A percentile compares a stretch with the other conserved stretches of the same genome.
Evolutionary conservation across 805 yeast genomes (phyloP).

Genomic region (Yarrowia keelungensis): DNA sequence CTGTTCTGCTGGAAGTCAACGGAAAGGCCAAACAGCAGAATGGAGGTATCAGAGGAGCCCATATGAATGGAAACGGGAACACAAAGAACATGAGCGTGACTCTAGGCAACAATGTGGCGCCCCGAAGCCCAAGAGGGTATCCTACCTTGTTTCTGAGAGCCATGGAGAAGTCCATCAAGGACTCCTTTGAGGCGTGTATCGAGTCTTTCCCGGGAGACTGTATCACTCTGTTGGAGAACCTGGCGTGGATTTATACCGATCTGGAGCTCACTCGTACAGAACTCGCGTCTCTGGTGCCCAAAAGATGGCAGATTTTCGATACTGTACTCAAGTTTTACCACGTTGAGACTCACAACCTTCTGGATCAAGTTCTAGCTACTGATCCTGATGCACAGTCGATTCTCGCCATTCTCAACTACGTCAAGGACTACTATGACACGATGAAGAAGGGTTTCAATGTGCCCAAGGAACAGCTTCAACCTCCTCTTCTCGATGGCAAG

Average conservation of each 20-base stretch:
- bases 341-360: constrained; percentile 64
- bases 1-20: constrained; percentile 49
- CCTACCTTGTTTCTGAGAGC: constrained; percentile 64
- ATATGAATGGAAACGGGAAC: constrained; percentile 1
- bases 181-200: constrained; percentile 71
- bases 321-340: constrained; percentile 72
- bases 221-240: constrained; percentile 68
- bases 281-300: constrained; percentile 67
- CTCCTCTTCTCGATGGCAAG: constrained; percentile 70
- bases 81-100: constrained; percentile 7
- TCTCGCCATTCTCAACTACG: constrained; percentile 76
- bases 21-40: constrained; percentile 9
- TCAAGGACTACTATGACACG: constrained; percentile 66
- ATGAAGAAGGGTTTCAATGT: constrained; percentile 61
- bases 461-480: constrained; percentile 57
- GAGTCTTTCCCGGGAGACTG: constrained; percentile 58
- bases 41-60: background rate
- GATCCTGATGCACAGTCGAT: constrained; percentile 84
- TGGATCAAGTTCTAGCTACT: constrained; percentile 64
- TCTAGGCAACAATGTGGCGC: constrained; percentile 39
- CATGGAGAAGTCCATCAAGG: constrained; percentile 65
- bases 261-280: constrained; percentile 68
- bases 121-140: constrained; percentile 61
- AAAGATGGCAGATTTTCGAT: constrained; percentile 73
- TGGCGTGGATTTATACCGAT: constrained; percentile 87